These are phyloP conservation scores for Ichthyophthirius multifiliis DNA, from an alignment of 169 alveolate genomes.

Conservation along the genomic window DNA sequence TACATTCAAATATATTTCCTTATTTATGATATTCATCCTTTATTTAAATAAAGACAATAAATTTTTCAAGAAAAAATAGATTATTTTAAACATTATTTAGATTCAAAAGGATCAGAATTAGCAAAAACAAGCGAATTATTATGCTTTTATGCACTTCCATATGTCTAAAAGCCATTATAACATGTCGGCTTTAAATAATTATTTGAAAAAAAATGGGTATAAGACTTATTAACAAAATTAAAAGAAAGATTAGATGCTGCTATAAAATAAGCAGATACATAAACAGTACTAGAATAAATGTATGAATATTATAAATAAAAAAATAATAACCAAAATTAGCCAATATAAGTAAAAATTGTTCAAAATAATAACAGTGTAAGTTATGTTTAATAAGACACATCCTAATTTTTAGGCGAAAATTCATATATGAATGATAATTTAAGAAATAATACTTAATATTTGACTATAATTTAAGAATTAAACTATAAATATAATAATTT, in stretches of 20 bases:
- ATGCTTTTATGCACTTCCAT: slow-evolving; percentile 77
- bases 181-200: slow-evolving; percentile 70
- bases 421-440: background rate
- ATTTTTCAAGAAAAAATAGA: slow-evolving; percentile 63
- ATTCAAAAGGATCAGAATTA: slow-evolving; percentile 69
- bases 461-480: background rate
- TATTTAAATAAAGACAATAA: slow-evolving; percentile 39
- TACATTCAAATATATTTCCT: slow-evolving; percentile 74
- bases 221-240: slow-evolving; percentile 49
- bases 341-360: too few species aligned
- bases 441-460: background rate
- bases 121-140: slow-evolving; percentile 80
- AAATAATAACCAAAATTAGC: too few species aligned
- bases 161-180: slow-evolving; percentile 66
- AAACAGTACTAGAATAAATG: background rate
- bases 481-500: background rate
- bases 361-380: background rate
- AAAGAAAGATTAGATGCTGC: slow-evolving; percentile 2
- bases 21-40: slow-evolving; percentile 71
- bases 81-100: slow-evolving; percentile 68
- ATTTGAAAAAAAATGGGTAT: slow-evolving; percentile 71
- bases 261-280: background rate
- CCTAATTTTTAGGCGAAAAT: background rate
- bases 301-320: too few species aligned
- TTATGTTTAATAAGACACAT: background rate